Base-by-base conservation (phyloP, 805 yeast genomes). In the Candida ortonii region DNA sequence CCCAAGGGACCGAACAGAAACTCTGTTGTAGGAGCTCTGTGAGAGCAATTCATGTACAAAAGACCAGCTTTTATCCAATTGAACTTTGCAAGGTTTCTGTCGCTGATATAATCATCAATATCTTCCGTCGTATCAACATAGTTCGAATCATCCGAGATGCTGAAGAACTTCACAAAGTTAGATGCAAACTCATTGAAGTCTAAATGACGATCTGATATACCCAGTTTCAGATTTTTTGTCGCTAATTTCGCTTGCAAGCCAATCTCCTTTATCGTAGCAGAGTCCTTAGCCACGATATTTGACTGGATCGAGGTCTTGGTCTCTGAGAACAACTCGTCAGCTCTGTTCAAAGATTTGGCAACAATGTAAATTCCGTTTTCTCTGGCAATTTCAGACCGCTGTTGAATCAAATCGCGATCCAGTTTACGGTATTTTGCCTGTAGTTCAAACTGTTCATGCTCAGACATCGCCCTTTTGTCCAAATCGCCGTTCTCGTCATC, bases 1-100 rank as follows among this genome's bases (percentile, higher is more conserved):
- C 73, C 76, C 25, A 85, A 60, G 0, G 94, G 88, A 0, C 94
- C 95, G 34, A 78, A 62, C 41, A 86, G 57, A 51, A 81, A 84
- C 43, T 80, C 84, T 14, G 68, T 61, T 0, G 76, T 69, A 0
- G 68, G 57, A 0, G 83, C 68, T 31, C 69, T 66, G 3, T 52
- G 52, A 36, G 81, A 71, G 21, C 69, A 50, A 40, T 65, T 56
- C 41, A 69, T 60, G 44, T 67, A 74, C 19, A 77, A 50, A 2
- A 71, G 55, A 0, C 88, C 89, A 16, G 81, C 52, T 33, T 65
- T 62, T 23, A 72, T 55, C 86, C 89, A 82, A 50, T 81, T 62
- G 49, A 76, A 77, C 1, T 50, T 49, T 24, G 57, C 52, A 34
- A 53, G 52, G 9, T 49, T 39, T 18, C 42, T 33, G 18, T 46